Evolutionary conservation across 2,329 filamentous ascomycete genomes (phyloP).

Genomic region (Diaporthe ilicicola): DNA sequence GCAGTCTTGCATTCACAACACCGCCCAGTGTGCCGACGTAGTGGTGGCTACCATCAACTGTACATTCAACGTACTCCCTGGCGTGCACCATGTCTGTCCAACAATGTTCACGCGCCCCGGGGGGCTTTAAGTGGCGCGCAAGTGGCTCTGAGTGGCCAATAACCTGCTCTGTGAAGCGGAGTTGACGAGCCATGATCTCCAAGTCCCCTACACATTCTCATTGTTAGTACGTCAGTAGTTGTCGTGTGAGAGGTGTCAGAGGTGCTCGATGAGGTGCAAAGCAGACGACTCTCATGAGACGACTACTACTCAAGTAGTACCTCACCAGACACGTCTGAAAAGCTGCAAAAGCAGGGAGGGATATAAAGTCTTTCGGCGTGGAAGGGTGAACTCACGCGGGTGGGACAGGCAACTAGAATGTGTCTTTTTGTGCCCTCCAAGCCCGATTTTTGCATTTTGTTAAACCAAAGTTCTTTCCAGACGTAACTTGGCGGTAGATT

Average conservation of each 20-base stretch:
- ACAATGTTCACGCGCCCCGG: not conserved
- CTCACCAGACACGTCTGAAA: not conserved
- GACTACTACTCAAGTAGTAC: not conserved
- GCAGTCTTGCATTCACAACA: conserved; percentile 4
- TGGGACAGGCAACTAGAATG: conserved; percentile 1
- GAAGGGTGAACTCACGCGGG: not conserved
- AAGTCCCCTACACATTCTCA: not conserved
- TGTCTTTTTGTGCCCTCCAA: not conserved
- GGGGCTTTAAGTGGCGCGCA: conserved; percentile 5
- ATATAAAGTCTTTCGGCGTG: too few species aligned
- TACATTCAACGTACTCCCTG: conserved; percentile 1
- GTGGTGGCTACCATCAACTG: conserved; percentile 4
- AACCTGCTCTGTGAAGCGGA: conserved; percentile 4
- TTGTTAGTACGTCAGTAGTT: too few species aligned
- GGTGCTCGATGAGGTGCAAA: not conserved
- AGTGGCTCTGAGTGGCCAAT: conserved; percentile 1
- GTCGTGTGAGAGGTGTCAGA: not conserved
- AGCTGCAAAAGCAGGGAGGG: too few species aligned
- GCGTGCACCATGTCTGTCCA: not conserved
- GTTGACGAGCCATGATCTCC: conserved; percentile 11
- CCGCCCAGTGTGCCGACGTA: not conserved
- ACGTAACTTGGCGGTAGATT: too few species aligned
- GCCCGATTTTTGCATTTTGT: too few species aligned
- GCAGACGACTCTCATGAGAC: not conserved
- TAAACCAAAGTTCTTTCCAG: too few species aligned